phyloP scores from a whole-genome alignment of 2,329 filamentous ascomycete species.

The Pestalotiopsis sp. region DNA sequence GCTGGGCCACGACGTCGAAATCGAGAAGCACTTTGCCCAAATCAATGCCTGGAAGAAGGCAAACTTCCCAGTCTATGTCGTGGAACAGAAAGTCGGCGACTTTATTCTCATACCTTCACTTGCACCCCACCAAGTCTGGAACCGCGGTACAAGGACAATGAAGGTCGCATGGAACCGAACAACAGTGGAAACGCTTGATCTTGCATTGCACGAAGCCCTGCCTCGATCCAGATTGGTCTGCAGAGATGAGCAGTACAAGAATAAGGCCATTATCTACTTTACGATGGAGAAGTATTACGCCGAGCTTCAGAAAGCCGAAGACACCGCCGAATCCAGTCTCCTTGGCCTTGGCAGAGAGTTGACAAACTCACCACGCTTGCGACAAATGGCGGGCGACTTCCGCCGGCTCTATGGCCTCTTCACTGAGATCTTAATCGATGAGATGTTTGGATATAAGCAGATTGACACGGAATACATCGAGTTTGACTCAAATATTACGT shows the following conservation, averaged over 20 bases:
- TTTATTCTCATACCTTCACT: slow-evolving; percentile 92
- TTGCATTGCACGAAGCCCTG: slow-evolving; percentile 84
- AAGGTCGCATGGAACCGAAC: slow-evolving; percentile 98
- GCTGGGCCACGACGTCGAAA: slow-evolving; percentile 93
- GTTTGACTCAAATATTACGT: slow-evolving; percentile 91
- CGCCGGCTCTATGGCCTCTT: slow-evolving; percentile 78
- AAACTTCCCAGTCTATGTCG: slow-evolving; percentile 88
- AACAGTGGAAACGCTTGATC: slow-evolving; percentile 85
- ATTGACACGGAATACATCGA: slow-evolving; percentile 74
- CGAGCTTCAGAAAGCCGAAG: slow-evolving; percentile 58
- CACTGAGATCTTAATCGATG: slow-evolving; percentile 78
- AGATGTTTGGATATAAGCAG: slow-evolving; percentile 79
- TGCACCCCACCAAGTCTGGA: slow-evolving; percentile 98
- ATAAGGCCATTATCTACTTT: slow-evolving; percentile 93
- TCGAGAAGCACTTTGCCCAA: slow-evolving; percentile 96
- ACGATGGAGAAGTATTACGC: slow-evolving; percentile 78
- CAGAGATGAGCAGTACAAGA: slow-evolving; percentile 98
- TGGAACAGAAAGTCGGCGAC: slow-evolving; percentile 88
- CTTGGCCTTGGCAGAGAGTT: slow-evolving; percentile 50
- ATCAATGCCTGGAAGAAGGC: slow-evolving; percentile 95
- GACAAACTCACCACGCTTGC: slow-evolving; percentile 51
- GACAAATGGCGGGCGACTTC: slow-evolving; percentile 82
- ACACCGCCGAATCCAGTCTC: slow-evolving; percentile 47
- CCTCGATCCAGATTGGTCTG: slow-evolving; percentile 90
- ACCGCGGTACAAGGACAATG: slow-evolving; percentile 91